phyloP scores from a whole-genome alignment of 2,329 filamentous ascomycete genomes.

The Trichoderma asperellum region DNA sequence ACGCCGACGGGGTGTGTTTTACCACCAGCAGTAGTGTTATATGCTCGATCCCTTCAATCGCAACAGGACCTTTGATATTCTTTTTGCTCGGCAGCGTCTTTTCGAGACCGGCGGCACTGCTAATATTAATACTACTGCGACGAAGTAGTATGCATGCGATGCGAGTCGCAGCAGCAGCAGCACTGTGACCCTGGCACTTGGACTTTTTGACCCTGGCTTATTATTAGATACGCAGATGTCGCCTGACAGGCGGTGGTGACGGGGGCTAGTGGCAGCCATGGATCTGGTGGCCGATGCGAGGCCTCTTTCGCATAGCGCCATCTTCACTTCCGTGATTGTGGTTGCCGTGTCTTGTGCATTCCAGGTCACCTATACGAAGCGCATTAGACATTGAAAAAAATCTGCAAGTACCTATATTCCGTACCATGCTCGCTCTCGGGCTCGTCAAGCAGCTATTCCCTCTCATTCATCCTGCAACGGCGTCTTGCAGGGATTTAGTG shows the following conservation, averaged over 20 bases:
- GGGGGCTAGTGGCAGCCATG: constrained; percentile 3
- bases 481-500: background rate
- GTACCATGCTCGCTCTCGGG: background rate
- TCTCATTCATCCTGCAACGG: background rate
- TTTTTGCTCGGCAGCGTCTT: background rate
- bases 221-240: constrained; percentile 1
- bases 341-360: background rate
- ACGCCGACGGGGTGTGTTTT: constrained; percentile 8
- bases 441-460: background rate
- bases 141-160: background rate
- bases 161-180: background rate
- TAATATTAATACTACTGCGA: background rate
- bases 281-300: constrained; percentile 18
- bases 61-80: background rate
- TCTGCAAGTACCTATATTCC: background rate
- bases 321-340: background rate
- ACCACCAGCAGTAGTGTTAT: constrained; percentile 5
- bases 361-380: background rate
- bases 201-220: background rate
- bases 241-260: constrained; percentile 11
- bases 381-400: background rate
- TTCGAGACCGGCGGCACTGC: background rate
- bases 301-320: background rate
- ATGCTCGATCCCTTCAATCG: background rate
- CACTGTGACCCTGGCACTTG: background rate